Evolutionary conservation across 306 rosid species (phyloP), one percentile per base, ranked within the genome.

Genomic region (Dalbergia cochinchinensis): DNA sequence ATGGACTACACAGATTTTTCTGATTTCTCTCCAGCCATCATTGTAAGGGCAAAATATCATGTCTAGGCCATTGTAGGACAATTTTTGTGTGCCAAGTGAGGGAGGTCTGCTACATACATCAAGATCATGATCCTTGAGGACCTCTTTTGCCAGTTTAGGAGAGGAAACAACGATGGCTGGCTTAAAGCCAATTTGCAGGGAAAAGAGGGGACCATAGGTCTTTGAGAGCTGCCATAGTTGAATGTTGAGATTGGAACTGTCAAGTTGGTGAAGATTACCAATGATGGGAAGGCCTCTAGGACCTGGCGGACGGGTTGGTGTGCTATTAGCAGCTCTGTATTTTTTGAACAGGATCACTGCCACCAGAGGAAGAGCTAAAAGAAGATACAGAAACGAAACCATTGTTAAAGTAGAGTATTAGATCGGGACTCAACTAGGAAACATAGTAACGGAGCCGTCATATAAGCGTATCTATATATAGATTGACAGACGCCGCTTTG

Each of bases 271-370:
- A 59, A 73, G 68, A 44, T 73, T 73, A 3, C 78, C 78, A 20
- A 73, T 41, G 26, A 73, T 73, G 20, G 78, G 78, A 59, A 73
- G 68, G 78, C 42, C 78, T 59, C n/a, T 59, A 13, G 68, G 78
- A 14, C 78, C 78, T 41, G 78, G 78, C 20, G 58, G 68, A 73
- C 18, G 54, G 53, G 54, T 6, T 14, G 61, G 22, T 16, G 16
- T 51, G 18, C 22, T 51, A 15, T 53, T 71, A 4, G 2, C 4
- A 33, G 65, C 3, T 53, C 8, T 66, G 34, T 41, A 42, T 41
- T 16, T 41, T 14, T 66, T 16, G 34, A 66, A 18, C 16, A 66
- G 50, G 48, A n/a, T 9, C 51, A n/a, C 7, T 11, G 18, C n/a
- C 51, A 54, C 0, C n/a, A 54, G 6, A 10, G 76, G 48, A 5